Percentiles rank a stretch among this genome's conserved stretches.
phyloP scores from a whole-genome alignment of 768 basidiomycete species.

The Podaxis sp. region DNA sequence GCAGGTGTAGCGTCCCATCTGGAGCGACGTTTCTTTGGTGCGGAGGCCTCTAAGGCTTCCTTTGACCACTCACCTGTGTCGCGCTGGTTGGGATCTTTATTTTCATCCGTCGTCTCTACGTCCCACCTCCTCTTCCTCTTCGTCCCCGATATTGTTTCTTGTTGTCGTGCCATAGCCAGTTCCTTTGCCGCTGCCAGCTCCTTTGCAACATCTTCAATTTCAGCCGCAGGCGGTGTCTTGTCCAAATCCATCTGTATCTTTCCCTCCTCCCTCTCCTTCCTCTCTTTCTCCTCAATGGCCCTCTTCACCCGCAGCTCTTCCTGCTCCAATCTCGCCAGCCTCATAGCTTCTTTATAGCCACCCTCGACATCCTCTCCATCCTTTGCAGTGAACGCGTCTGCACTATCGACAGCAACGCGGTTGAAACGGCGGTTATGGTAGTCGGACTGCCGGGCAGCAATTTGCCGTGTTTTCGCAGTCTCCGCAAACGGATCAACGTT shows the following conservation, averaged over 20 bases:
- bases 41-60: conserved; percentile 66
- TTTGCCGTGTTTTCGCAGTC: conserved; percentile 89
- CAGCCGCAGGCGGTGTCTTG: conserved; percentile 84
- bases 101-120: conserved; percentile 62
- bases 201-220: conserved; percentile 68
- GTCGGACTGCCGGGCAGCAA: conserved; percentile 89
- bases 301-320: conserved; percentile 83
- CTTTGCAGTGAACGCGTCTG: conserved; percentile 71
- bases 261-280: conserved; percentile 66
- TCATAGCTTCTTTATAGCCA: conserved; percentile 96
- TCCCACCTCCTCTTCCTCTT: conserved; percentile 87
- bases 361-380: conserved; percentile 74
- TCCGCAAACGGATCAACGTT: conserved; percentile 89
- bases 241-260: conserved; percentile 84
- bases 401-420: conserved; percentile 76
- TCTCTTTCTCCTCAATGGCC: conserved; percentile 88
- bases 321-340: conserved; percentile 83
- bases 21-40: conserved; percentile 88
- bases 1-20: conserved; percentile 95
- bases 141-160: conserved; percentile 38
- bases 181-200: conserved; percentile 59
- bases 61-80: conserved; percentile 71
- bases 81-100: conserved; percentile 54
- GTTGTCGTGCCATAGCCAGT: conserved; percentile 24
- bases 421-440: conserved; percentile 92